Conservation (phyloP, 805 yeast species). For the Starmerella scarabaei region DNA sequence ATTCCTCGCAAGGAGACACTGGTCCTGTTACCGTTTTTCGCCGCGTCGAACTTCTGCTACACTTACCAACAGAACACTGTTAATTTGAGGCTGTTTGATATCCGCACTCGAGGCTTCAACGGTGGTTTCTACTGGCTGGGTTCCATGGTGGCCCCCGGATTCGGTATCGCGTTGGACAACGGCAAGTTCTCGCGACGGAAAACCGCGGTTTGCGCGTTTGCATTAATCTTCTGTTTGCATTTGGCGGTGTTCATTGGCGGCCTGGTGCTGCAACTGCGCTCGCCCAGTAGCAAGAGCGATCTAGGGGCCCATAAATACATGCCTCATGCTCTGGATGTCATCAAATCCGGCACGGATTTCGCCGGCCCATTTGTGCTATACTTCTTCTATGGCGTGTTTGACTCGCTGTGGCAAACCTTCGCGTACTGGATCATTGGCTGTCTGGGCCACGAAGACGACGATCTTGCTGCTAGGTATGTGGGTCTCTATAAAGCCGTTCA, state of each 20-base stretch:
- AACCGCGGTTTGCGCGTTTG: constrained; percentile 36
- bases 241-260: constrained; percentile 52
- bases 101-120: constrained; percentile 50
- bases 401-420: constrained; percentile 48
- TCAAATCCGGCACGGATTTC: constrained; percentile 40
- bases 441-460: constrained; percentile 30
- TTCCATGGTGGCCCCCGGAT: constrained; percentile 41
- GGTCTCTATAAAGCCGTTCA: constrained; percentile 54
- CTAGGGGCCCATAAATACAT: constrained; percentile 27
- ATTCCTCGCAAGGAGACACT: constrained; percentile 34
- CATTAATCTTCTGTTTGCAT: constrained; percentile 29
- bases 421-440: constrained; percentile 49
- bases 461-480: constrained; percentile 38
- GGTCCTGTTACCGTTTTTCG: constrained; percentile 47
- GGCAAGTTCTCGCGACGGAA: constrained; percentile 29
- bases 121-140: constrained; percentile 47
- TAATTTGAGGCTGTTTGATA: constrained; percentile 42
- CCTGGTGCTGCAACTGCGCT: constrained; percentile 32
- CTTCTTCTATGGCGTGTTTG: constrained; percentile 48
- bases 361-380: constrained; percentile 51
- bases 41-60: constrained; percentile 54
- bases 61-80: constrained; percentile 50
- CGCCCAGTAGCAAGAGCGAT: constrained; percentile 6
- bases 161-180: constrained; percentile 40
- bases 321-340: constrained; percentile 19